Base-by-base conservation (phyloP, 805 yeast genomes). In the Lipomyces chichibuensis region DNA sequence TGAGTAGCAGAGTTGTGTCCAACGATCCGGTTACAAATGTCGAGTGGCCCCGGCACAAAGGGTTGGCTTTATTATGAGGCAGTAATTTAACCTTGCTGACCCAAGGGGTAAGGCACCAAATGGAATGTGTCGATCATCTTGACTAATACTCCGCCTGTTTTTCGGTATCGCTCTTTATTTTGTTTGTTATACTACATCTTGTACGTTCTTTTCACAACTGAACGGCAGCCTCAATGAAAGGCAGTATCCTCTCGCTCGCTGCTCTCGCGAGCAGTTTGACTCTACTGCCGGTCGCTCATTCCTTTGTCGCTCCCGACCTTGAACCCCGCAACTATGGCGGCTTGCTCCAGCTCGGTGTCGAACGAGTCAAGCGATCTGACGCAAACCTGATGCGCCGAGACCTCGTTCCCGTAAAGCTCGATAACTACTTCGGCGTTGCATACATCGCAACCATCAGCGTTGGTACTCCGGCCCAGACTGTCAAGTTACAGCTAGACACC, bases 401-500 rank as follows among this genome's bases (percentile, higher is more conserved):
- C 23, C 3, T n/a, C 9, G 49, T 43, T 43, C 23, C 49, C 6
- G 49, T 43, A 6, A 32, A 2, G 32, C 23, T 63, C 9, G 23
- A 58, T 1, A 59, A 64, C 35, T 60, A 20, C 46, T 20, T 35
- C n/a, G 35, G 51, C 6, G 37, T 46, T 11, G 69, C 61, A 60
- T 79, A 78, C 71, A 60, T 73, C 39, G 74, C 78, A 4, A 66
- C 70, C 35, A 70, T 80, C 32, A 37, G 71, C 14, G 59, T 90
- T 2, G 95, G 95, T 8, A 84, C 91, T 0, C 82, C 85, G 2
- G 72, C 77, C 2, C 88, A 88, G 71, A 74, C 78, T 2, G 79
- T 88, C 6, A 78, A 78, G 2, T 85, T 88, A 5, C 76, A 85
- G 56, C 77, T 90, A 20, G 95, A 90, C 75, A 90, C 94, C 2